A percentile compares a stretch with the other conserved stretches of the same genome.
Evolutionary conservation across 2,329 filamentous ascomycete species (phyloP).

Genomic region (Claviceps purpurea): DNA sequence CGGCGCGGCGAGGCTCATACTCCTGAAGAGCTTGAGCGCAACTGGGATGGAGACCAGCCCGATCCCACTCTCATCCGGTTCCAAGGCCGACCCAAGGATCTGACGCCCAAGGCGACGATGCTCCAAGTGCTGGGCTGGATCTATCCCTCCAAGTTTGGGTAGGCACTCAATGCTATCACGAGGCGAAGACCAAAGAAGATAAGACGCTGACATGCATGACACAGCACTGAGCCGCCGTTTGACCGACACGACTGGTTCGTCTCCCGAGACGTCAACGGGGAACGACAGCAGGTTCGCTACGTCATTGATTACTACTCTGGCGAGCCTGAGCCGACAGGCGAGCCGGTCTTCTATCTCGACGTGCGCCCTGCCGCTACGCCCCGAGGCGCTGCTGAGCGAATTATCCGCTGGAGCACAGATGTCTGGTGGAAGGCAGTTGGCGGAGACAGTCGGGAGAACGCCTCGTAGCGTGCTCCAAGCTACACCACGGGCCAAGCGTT

Average conservation of each 20-base stretch:
- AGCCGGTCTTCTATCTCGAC: constrained; percentile 92
- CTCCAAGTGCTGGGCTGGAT: constrained; percentile 65
- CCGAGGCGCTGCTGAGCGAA: constrained; percentile 63
- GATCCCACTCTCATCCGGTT: constrained; percentile 73
- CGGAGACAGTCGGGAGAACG: constrained; percentile 42
- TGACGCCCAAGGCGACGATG: constrained; percentile 84
- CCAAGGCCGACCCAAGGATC: constrained; percentile 74
- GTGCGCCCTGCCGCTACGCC: constrained; percentile 82
- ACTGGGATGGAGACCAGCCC: constrained; percentile 38
- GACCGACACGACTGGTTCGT: constrained; percentile 98
- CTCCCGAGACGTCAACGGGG: constrained; percentile 53
- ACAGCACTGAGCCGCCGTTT: constrained; percentile 71
- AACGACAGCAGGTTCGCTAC: constrained; percentile 71
- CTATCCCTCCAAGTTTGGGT: constrained; percentile 71
- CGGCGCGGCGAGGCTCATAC: constrained; percentile 57
- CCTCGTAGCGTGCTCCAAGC: neutral
- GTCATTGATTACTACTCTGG: constrained; percentile 95
- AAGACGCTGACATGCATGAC: constrained; percentile 2
- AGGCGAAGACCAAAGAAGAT: neutral
- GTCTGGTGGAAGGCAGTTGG: constrained; percentile 87
- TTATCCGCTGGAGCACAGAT: constrained; percentile 83
- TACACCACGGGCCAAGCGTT: constrained; percentile 5
- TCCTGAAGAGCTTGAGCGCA: constrained; percentile 29
- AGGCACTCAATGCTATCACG: constrained; percentile 19
- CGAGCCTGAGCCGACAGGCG: constrained; percentile 66